Base-by-base conservation (phyloP, 257 asterid genomes). In the Linderniella brevidens region DNA sequence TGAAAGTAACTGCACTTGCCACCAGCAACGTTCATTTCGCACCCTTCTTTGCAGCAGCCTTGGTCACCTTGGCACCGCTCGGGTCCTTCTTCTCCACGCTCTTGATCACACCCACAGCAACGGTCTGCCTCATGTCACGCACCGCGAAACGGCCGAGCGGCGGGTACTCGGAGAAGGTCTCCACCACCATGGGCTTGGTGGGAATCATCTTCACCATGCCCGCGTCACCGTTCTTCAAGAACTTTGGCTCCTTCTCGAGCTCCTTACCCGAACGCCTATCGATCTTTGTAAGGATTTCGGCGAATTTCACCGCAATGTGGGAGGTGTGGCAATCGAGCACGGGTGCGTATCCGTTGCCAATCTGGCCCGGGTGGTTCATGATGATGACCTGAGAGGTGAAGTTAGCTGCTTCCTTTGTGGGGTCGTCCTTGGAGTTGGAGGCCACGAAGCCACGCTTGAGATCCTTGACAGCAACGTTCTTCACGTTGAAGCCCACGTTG, bases 341-440 rank as follows among this genome's bases (percentile, higher is more conserved):
- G 6, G 86, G 86, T 1, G 86, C 82, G 61, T 77, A 77, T 10
- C 87, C 82, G 0, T 74, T 69, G 41, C 80, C 82, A 18, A 77
- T 77, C 72, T 77, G 82, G 0, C 86, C 86, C 0, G 86, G 86
- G 49, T 77, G 86, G 71, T 77, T 77, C 86, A 77, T 77, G 71
- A 73, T 77, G 60, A 77, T 77, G 45, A 70, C 78, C 58, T 75
- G 82, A 8, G 82, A 66, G 32, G 76, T 68, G 55, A 75, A 75
- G 70, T 45, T 75, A 4, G 82, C 73, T 35, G 79, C 79, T 5
- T 59, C 79, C 67, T 65, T 71, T 0, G 79, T 78, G 8, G 82
- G 82, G 39, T 71, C 82, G 43, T 74, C 87, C 50, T 77, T 77
- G 1, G 88, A 74, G 69, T 77, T 74, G 0, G 87, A 77, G 6